A percentile compares a stretch with the other conserved stretches of the same genome.
Evolutionary conservation across 805 yeast species (phyloP).

Genomic region (Spathaspora sp.): DNA sequence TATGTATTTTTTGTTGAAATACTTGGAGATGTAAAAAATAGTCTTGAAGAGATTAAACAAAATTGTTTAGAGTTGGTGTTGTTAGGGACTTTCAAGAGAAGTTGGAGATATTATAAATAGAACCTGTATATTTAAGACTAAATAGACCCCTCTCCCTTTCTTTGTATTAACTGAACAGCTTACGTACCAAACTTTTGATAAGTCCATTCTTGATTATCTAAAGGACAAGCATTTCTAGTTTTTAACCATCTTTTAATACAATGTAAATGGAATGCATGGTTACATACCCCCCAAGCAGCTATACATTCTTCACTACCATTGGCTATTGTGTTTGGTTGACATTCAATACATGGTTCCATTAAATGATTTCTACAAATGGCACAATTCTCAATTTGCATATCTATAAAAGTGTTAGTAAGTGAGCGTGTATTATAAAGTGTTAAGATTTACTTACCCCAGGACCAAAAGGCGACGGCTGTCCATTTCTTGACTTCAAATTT

Average conservation of each 20-base stretch:
- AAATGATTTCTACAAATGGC: slow-evolving; percentile 97
- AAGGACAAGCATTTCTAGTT: slow-evolving; percentile 93
- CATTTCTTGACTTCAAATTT: slow-evolving; percentile 93
- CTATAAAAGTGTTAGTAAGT: slow-evolving; percentile 24
- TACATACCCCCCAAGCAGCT: slow-evolving; percentile 96
- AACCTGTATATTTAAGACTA: neutral
- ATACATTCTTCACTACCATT: slow-evolving; percentile 73
- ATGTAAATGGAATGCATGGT: slow-evolving; percentile 97
- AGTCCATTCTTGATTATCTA: slow-evolving; percentile 90
- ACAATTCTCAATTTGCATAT: slow-evolving; percentile 90
- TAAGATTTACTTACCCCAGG: slow-evolving; percentile 66
- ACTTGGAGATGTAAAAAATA: slow-evolving; percentile 36
- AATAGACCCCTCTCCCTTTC: neutral
- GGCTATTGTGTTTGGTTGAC: slow-evolving; percentile 68
- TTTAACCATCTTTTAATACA: slow-evolving; percentile 95
- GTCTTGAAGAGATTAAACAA: slow-evolving; percentile 37
- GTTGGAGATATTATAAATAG: slow-evolving; percentile 30
- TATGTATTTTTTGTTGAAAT: slow-evolving; percentile 80
- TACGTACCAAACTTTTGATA: slow-evolving; percentile 66
- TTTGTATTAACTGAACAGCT: neutral
- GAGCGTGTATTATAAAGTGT: too few species aligned
- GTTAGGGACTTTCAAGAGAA: slow-evolving; percentile 57
- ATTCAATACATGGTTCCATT: slow-evolving; percentile 97
- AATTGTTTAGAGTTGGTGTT: slow-evolving; percentile 50
- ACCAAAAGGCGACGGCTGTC: slow-evolving; percentile 99